A percentile compares a stretch with the other conserved stretches of the same genome.
These are phyloP conservation scores for Amanita phalloides DNA, from an alignment of 768 basidiomycete genomes.

Conservation along the genomic window DNA sequence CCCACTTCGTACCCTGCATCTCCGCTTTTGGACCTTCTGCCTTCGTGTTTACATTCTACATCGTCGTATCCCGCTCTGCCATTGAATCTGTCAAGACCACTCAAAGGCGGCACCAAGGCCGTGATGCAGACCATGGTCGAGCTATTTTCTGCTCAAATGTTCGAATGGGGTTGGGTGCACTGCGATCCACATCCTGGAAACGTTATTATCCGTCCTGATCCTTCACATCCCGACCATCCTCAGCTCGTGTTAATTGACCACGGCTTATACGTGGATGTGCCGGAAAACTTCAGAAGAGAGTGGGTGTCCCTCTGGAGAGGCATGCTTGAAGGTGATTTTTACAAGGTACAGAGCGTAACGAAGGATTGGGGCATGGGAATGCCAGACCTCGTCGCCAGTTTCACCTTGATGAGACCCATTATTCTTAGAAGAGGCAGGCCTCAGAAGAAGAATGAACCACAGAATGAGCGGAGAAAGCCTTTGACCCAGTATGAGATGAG, in stretches of 20 bases:
- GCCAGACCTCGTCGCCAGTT: slow-evolving; percentile 66
- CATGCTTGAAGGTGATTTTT: slow-evolving; percentile 46
- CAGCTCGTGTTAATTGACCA: slow-evolving; percentile 87
- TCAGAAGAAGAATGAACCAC: slow-evolving; percentile 12
- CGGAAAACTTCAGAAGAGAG: slow-evolving; percentile 56
- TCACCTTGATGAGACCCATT: slow-evolving; percentile 57
- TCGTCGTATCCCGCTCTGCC: slow-evolving; percentile 11
- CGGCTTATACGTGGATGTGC: slow-evolving; percentile 74
- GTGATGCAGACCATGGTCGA: slow-evolving; percentile 86
- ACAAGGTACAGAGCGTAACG: slow-evolving; percentile 38
- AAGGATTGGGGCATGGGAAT: slow-evolving; percentile 57
- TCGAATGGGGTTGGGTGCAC: slow-evolving; percentile 86
- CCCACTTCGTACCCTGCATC: slow-evolving; percentile 6
- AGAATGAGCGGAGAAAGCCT: slow-evolving; percentile 17
- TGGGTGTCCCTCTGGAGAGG: slow-evolving; percentile 75
- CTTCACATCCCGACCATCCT: slow-evolving; percentile 28
- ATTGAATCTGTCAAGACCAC: slow-evolving; percentile 22
- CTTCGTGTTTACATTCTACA: slow-evolving; percentile 5
- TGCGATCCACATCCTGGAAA: slow-evolving; percentile 76
- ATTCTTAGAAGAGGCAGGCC: slow-evolving; percentile 26
- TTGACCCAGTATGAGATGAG: slow-evolving; percentile 62
- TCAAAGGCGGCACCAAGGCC: slow-evolving; percentile 49
- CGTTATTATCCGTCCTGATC: slow-evolving; percentile 58
- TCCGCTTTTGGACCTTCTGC: slow-evolving; percentile 4
- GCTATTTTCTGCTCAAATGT: slow-evolving; percentile 83